A percentile compares a stretch with the other conserved stretches of the same genome.
Evolutionary conservation across 768 basidiomycete genomes (phyloP).

Genomic region (Lactarius sanguifluus): DNA sequence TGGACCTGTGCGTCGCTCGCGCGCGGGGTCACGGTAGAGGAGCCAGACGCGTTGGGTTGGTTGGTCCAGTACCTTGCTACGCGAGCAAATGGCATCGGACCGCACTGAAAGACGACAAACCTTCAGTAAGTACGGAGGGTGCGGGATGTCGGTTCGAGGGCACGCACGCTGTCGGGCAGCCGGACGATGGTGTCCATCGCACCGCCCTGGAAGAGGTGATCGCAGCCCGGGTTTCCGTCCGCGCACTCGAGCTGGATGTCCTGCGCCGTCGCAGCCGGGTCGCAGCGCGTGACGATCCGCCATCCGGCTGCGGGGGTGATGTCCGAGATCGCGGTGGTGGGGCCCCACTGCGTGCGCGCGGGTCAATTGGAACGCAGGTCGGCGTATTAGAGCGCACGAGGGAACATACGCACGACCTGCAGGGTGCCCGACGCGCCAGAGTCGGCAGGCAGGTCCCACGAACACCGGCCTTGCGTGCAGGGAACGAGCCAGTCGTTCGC

Average conservation of each 20-base stretch:
- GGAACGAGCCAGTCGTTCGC: constrained; percentile 23
- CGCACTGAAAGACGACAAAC: constrained; percentile 1
- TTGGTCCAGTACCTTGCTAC: not conserved
- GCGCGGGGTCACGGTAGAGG: not conserved
- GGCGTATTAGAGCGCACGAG: not conserved
- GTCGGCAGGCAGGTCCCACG: constrained; percentile 18
- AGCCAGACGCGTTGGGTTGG: not conserved
- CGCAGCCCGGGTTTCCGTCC: constrained; percentile 13
- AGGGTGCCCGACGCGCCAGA: constrained; percentile 7
- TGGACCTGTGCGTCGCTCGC: not conserved
- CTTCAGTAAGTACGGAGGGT: not conserved
- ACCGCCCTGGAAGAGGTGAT: constrained; percentile 28
- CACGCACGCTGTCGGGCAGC: constrained; percentile 24
- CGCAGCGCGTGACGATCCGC: constrained; percentile 12
- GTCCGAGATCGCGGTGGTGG: constrained; percentile 21
- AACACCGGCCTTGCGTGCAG: constrained; percentile 16
- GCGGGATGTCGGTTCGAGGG: no score
- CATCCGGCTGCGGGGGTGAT: constrained; percentile 19
- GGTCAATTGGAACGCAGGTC: not conserved
- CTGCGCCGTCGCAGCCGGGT: constrained; percentile 1
- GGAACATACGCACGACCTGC: constrained; percentile 15
- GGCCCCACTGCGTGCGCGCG: constrained; percentile 12
- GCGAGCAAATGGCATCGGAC: constrained; percentile 12
- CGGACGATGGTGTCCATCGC: constrained; percentile 30
- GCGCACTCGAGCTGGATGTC: constrained; percentile 14